Percentiles rank a stretch among this genome's conserved stretches.
Evolutionary conservation across 2,329 filamentous ascomycete species (phyloP).

Genomic region (Trichoderma sp.): DNA sequence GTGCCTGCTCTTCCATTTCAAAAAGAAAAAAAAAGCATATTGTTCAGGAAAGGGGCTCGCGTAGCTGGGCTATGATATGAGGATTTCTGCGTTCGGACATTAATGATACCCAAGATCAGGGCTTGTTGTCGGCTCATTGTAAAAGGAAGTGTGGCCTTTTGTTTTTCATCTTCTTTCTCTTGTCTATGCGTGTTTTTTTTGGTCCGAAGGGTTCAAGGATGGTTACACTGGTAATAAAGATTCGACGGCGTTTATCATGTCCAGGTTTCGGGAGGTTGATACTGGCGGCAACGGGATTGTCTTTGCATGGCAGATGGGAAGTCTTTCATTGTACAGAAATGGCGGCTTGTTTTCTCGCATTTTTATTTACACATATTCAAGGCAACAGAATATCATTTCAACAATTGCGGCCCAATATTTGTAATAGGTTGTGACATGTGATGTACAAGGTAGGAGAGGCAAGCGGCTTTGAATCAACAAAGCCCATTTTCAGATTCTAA

Average conservation of each 20-base stretch:
- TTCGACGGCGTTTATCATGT: constrained; percentile 16
- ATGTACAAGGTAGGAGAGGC: not conserved
- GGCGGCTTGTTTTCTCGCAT: constrained; percentile 15
- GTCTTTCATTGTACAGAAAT: constrained; percentile 11
- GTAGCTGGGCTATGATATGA: constrained; percentile 12
- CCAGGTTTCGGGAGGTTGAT: constrained; percentile 9
- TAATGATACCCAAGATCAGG: constrained; percentile 41
- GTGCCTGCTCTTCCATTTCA: not conserved
- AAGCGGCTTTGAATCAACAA: not conserved
- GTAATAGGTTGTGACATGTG: not conserved
- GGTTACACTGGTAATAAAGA: constrained; percentile 20
- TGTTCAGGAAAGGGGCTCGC: not conserved
- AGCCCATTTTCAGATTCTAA: not conserved
- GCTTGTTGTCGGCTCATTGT: constrained; percentile 29
- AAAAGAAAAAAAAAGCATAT: not conserved
- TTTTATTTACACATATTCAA: not conserved
- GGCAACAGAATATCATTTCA: not conserved
- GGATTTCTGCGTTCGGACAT: constrained; percentile 34
- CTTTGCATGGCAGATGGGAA: constrained; percentile 14
- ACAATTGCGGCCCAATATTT: constrained; percentile 1
- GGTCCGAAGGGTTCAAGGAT: constrained; percentile 10
- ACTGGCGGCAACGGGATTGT: constrained; percentile 13
- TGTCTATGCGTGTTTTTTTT: not conserved
- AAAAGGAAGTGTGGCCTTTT: constrained; percentile 27
- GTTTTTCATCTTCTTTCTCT: constrained; percentile 16